Evolutionary conservation across 352 stramenopile species (phyloP).

Genomic region (Pythium diclinum): DNA sequence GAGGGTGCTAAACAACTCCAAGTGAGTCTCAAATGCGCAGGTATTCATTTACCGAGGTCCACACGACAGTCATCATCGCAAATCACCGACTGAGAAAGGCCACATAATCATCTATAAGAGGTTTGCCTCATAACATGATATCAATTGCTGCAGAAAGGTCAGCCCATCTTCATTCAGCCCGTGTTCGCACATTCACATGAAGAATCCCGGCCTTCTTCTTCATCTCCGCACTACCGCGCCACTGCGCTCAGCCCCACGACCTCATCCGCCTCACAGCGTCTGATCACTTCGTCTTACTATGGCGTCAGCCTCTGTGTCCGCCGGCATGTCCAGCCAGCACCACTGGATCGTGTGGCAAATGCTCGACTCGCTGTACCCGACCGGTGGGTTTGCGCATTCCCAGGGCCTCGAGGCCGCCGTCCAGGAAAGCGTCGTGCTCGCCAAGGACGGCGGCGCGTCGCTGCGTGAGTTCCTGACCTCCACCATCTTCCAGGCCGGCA

Average conservation of each 20-base stretch:
- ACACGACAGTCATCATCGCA: too few relatives aligned
- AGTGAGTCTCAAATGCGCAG: too few relatives aligned
- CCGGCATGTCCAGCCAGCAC: constrained; percentile 4
- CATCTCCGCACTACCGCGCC: neutral
- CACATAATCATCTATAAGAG: too few relatives aligned
- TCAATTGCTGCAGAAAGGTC: neutral
- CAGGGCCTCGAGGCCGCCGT: constrained; percentile 70
- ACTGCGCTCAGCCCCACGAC: neutral
- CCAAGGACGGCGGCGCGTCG: constrained; percentile 27
- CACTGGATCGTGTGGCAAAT: constrained; percentile 75
- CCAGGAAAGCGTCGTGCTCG: constrained; percentile 58
- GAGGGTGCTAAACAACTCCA: too few relatives aligned
- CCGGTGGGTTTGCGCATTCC: constrained; percentile 81
- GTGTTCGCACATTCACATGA: neutral
- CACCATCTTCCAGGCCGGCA: constrained; percentile 68
- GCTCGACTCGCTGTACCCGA: constrained; percentile 81
- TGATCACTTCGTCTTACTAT: neutral
- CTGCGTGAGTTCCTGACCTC: constrained; percentile 55
- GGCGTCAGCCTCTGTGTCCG: neutral
- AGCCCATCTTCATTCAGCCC: neutral
- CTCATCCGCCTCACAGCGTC: neutral
- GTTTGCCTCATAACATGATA: neutral
- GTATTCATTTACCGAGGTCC: too few relatives aligned
- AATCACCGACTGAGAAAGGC: too few relatives aligned
- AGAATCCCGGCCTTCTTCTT: neutral